Conservation (phyloP, 164 flowering plant species). For the Aristolochia fimbriata region DNA sequence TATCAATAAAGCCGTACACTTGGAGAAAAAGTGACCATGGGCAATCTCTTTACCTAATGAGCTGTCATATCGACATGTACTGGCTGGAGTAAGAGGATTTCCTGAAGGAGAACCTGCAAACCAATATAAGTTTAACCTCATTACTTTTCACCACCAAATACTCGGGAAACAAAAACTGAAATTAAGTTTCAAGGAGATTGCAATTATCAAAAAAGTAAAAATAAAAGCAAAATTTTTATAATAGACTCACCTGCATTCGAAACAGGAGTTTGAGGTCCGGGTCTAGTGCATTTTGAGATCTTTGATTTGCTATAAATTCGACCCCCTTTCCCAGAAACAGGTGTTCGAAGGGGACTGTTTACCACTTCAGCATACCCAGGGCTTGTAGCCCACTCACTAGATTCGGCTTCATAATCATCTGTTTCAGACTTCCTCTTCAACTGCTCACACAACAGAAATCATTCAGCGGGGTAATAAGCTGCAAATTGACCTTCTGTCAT, state of each 20-base stretch:
- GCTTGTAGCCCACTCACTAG: conserved; percentile 26
- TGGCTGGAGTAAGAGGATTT: conserved; percentile 43
- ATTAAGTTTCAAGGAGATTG: too few species aligned
- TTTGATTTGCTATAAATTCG: conserved; percentile 40
- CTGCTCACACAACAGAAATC: conserved; percentile 15
- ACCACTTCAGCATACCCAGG: conserved; percentile 24
- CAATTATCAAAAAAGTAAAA: too few species aligned
- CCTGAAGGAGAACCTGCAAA: conserved; percentile 55
- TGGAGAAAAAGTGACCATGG: too few species aligned
- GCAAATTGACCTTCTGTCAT: too few species aligned
- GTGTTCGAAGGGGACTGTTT: conserved; percentile 24
- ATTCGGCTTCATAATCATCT: conserved; percentile 32
- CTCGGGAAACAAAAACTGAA: too few species aligned
- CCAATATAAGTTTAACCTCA: too few species aligned
- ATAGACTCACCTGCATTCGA: conserved; percentile 45
- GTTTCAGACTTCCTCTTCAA: conserved; percentile 45
- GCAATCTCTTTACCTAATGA: conserved; percentile 50
- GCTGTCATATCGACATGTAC: conserved; percentile 83
- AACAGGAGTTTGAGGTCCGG: conserved; percentile 53
- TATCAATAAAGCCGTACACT: too few species aligned
- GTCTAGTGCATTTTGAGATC: conserved; percentile 30
- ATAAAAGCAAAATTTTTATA: too few species aligned
- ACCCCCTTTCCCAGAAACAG: conserved; percentile 48
- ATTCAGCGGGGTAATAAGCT: too few species aligned
- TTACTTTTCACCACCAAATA: too few species aligned